Conservation (phyloP, 2,329 filamentous ascomycete species). For the Aureobasidium uvarum region DNA sequence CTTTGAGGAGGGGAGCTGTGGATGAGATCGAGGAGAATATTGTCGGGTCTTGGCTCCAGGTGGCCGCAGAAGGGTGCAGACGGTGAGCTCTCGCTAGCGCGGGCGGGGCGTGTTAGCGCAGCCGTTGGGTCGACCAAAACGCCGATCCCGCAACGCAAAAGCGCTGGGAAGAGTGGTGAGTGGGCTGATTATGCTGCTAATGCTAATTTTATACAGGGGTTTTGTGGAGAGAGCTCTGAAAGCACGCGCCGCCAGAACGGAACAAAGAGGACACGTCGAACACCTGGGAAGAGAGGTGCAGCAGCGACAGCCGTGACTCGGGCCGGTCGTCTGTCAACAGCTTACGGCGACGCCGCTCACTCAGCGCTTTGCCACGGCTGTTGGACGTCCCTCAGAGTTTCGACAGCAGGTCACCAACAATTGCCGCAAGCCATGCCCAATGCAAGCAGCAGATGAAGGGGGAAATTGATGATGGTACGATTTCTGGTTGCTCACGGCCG, state of each 20-base stretch:
- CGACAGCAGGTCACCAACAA: conserved; percentile 16
- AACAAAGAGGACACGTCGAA: conserved; percentile 23
- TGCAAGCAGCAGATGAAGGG: conserved; percentile 22
- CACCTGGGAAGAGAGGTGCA: not conserved
- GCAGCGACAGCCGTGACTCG: conserved; percentile 17
- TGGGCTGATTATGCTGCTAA: conserved; percentile 24
- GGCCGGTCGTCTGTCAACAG: not conserved
- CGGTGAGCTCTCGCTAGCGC: conserved; percentile 24
- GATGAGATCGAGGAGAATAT: conserved; percentile 26
- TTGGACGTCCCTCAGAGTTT: not conserved
- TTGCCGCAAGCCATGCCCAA: conserved; percentile 11
- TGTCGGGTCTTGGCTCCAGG: conserved; percentile 25
- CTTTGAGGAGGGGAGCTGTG: conserved; percentile 24
- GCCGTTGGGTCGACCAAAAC: conserved; percentile 23
- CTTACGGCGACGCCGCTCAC: not conserved
- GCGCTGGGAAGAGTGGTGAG: conserved; percentile 20
- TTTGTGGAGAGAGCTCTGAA: conserved; percentile 18
- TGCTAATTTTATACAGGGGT: conserved; percentile 26
- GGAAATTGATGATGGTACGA: conserved; percentile 27
- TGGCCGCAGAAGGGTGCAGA: conserved; percentile 21
- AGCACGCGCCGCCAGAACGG: conserved; percentile 7
- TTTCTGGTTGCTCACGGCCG: conserved; percentile 15
- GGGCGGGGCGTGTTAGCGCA: conserved; percentile 23
- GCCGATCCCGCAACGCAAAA: conserved; percentile 26
- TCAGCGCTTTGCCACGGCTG: conserved; percentile 17